A percentile compares a stretch with the other conserved stretches of the same genome.
These are phyloP conservation scores for Clarireedia paspali DNA, from an alignment of 2,329 filamentous ascomycete genomes.

Conservation along the genomic window DNA sequence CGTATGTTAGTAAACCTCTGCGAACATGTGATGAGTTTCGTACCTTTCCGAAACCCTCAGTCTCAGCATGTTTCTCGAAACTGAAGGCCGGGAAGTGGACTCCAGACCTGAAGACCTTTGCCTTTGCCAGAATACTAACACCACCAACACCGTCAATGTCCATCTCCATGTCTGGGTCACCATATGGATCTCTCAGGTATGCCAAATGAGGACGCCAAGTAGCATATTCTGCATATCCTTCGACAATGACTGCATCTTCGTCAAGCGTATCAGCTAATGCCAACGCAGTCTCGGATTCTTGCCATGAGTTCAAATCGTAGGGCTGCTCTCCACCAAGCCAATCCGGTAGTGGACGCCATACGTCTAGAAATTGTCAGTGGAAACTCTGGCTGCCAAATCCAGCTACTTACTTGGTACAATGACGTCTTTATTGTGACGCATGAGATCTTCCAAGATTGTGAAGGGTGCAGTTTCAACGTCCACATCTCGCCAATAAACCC, in stretches of 20 bases:
- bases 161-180: slow-evolving; percentile 99
- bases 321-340: slow-evolving; percentile 98
- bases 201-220: slow-evolving; percentile 97
- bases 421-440: slow-evolving; percentile 98
- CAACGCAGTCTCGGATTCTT: slow-evolving; percentile 94
- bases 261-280: slow-evolving; percentile 90
- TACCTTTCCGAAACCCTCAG: slow-evolving; percentile 97
- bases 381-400: neutral
- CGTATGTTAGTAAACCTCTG: slow-evolving; percentile 8
- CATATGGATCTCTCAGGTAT: slow-evolving; percentile 92
- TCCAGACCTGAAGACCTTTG: slow-evolving; percentile 86
- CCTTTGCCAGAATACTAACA: slow-evolving; percentile 95
- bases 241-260: slow-evolving; percentile 96
- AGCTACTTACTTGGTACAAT: slow-evolving; percentile 85
- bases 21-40: slow-evolving; percentile 15
- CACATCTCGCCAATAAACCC: slow-evolving; percentile 99
- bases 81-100: slow-evolving; percentile 98
- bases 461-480: slow-evolving; percentile 96
- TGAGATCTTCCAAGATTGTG: slow-evolving; percentile 93
- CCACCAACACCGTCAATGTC: slow-evolving; percentile 97
- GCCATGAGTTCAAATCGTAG: slow-evolving; percentile 98
- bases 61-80: slow-evolving; percentile 97
- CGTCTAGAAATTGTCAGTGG: slow-evolving; percentile 49
- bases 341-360: slow-evolving; percentile 96
- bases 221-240: slow-evolving; percentile 97